phyloP scores from a whole-genome alignment of 176 grass and related monocot genomes.

The Juncus inflexus region DNA sequence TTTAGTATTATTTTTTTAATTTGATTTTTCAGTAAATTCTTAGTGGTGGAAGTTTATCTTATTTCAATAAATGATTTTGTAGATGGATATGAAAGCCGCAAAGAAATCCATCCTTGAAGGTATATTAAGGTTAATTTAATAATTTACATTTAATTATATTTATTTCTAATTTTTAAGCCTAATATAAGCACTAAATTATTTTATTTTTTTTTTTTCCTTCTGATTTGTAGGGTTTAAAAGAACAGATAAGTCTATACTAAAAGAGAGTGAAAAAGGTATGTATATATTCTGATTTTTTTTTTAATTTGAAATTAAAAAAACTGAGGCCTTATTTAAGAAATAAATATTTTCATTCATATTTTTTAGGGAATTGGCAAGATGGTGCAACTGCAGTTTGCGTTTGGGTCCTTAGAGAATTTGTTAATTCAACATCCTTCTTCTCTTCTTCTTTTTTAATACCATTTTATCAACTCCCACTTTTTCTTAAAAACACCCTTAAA shows the following conservation, averaged over 20 bases:
- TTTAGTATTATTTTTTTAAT: not conserved
- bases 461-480: not conserved
- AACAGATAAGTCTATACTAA: slow-evolving; percentile 65
- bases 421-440: slow-evolving; percentile 32
- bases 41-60: too few relatives aligned
- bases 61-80: slow-evolving; percentile 22
- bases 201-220: not conserved
- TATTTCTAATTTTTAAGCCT: too few relatives aligned
- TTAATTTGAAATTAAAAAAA: too few relatives aligned
- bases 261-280: slow-evolving; percentile 91
- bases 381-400: slow-evolving; percentile 88
- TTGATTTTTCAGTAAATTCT: too few relatives aligned
- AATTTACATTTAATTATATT: too few relatives aligned
- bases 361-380: slow-evolving; percentile 92
- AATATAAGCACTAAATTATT: too few relatives aligned
- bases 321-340: not conserved
- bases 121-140: slow-evolving; percentile 23
- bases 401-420: slow-evolving; percentile 76
- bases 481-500: not conserved
- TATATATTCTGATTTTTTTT: slow-evolving; percentile 25
- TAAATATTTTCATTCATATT: not conserved
- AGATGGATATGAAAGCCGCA: slow-evolving; percentile 86
- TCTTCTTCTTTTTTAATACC: not conserved
- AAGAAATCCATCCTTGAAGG: slow-evolving; percentile 91
- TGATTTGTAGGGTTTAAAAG: slow-evolving; percentile 57